Base-by-base conservation (phyloP, 768 basidiomycete species). In the Pisolithus microcarpus region DNA sequence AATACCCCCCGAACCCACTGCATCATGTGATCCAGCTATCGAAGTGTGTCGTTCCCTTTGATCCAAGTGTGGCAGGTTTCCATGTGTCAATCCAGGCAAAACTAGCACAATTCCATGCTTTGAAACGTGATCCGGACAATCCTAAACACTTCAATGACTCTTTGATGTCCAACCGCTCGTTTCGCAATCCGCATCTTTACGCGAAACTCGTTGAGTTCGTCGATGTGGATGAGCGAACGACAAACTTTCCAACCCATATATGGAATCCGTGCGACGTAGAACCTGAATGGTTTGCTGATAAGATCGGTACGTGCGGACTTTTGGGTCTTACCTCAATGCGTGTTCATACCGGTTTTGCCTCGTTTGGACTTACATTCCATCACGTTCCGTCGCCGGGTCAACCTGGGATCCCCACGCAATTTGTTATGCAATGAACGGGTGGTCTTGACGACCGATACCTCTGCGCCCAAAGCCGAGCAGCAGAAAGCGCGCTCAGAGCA, bases 141-240 rank as follows among this genome's bases (percentile, higher is more conserved):
- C 85, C 87, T 1, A 83, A 84, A 58, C 93, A 96, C 66, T 97
- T 96, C 72, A 99, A 98, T 65, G 92, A 96, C 66, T 90, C 90
- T 1, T 78, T 99, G 38, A 91, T 97, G 84, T 81, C 84, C 7
- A 91, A 88, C 57, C 84, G 91, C 40, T 84, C 91, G 4, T 99
- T 98, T 70, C 83, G 92, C 24, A 99, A 99, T 61, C 95, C 95
- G 0, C 91, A 96, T 61, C 79, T 98, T n/a, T 96, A 95, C 67
- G 75, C 89, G 11, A 92, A 92, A 59, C 80, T 99, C 2, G 94
- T 99, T 55, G 91, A 96, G 62, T 96, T 94, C 63, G 84, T 96
- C 15, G 86, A 87, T 52, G 86, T 94, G 15, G 85, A 95, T 60
- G 95, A 98, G 65, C 79, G 84, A 15, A 72, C 80, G n/a, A 87